phyloP scores from a whole-genome alignment of 139 green algal species.

The Chlorella sp. region DNA sequence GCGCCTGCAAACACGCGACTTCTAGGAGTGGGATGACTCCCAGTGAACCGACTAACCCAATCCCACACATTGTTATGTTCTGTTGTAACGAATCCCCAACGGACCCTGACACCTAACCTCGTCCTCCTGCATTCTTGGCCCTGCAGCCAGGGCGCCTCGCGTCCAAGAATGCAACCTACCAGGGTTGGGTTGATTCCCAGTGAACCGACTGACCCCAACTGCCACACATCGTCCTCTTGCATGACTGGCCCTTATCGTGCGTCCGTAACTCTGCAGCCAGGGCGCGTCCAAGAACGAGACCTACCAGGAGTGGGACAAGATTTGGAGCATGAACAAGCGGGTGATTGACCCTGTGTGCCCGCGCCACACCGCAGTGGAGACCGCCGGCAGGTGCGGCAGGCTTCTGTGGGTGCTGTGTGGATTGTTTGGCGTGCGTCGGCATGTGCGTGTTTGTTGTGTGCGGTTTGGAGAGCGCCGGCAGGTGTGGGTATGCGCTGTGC shows the following conservation, averaged over 20 bases:
- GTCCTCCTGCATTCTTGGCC: not conserved
- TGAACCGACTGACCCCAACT: too few species aligned
- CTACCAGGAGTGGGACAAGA: slow-evolving; percentile 97
- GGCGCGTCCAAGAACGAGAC: slow-evolving; percentile 93
- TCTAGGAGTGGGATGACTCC: slow-evolving; percentile 98
- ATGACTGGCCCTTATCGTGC: not conserved
- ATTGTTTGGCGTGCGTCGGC: too few species aligned
- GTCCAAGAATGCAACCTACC: slow-evolving; percentile 84
- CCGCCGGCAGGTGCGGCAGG: slow-evolving; percentile 10
- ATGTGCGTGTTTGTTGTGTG: too few species aligned
- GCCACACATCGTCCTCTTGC: not conserved
- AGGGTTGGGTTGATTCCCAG: slow-evolving; percentile 99
- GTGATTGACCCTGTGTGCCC: slow-evolving; percentile 86
- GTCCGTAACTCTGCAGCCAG: slow-evolving; percentile 58
- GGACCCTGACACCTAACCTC: not conserved
- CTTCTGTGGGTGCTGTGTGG: too few species aligned
- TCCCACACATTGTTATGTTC: too few species aligned
- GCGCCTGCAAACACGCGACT: slow-evolving; percentile 90
- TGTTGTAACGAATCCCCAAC: too few species aligned
- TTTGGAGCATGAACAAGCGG: slow-evolving; percentile 99
- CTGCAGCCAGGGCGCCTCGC: slow-evolving; percentile 89
- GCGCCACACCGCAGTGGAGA: slow-evolving; percentile 89
- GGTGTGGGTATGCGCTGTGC: too few species aligned
- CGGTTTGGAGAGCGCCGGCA: too few species aligned
- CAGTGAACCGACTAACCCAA: too few species aligned